Evolutionary conservation across 768 basidiomycete genomes (phyloP).

Genomic region (Calocybe gangraenosa): DNA sequence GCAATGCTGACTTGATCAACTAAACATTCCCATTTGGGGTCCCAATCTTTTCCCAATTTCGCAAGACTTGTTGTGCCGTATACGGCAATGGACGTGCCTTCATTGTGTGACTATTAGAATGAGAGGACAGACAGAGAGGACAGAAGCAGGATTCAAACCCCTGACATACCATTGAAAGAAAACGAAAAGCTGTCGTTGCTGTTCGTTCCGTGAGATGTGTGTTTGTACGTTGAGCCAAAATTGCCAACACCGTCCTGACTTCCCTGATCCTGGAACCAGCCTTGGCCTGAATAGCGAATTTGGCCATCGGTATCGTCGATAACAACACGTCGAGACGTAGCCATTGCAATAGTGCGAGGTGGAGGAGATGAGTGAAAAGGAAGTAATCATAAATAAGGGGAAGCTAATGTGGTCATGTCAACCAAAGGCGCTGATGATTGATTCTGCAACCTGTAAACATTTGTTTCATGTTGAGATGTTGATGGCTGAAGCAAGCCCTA

Average conservation of each 20-base stretch:
- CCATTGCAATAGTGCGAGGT: too few relatives aligned
- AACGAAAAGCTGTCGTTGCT: slow-evolving; percentile 16
- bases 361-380: too few relatives aligned
- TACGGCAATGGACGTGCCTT: slow-evolving; percentile 15
- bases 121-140: too few relatives aligned
- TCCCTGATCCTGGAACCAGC: slow-evolving; percentile 13
- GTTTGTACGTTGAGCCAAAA: slow-evolving; percentile 15
- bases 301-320: slow-evolving; percentile 24
- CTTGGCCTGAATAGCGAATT: too few relatives aligned
- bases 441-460: too few relatives aligned
- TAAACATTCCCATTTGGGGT: slow-evolving; percentile 24
- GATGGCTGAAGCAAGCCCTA: too few relatives aligned
- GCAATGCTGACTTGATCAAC: slow-evolving; percentile 20
- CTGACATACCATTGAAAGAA: slow-evolving; percentile 10
- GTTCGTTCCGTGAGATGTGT: slow-evolving; percentile 17
- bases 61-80: not conserved
- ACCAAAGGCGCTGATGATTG: too few relatives aligned
- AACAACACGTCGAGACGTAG: slow-evolving; percentile 21
- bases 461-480: too few relatives aligned
- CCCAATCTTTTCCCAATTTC: slow-evolving; percentile 6
- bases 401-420: too few relatives aligned
- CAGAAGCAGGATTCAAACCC: too few relatives aligned
- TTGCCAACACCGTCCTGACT: slow-evolving; percentile 12
- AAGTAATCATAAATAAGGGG: too few relatives aligned
- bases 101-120: not conserved